phyloP scores from a whole-genome alignment of 108 stramenopile species.

The Pseudonitzschia delicatissima region DNA sequence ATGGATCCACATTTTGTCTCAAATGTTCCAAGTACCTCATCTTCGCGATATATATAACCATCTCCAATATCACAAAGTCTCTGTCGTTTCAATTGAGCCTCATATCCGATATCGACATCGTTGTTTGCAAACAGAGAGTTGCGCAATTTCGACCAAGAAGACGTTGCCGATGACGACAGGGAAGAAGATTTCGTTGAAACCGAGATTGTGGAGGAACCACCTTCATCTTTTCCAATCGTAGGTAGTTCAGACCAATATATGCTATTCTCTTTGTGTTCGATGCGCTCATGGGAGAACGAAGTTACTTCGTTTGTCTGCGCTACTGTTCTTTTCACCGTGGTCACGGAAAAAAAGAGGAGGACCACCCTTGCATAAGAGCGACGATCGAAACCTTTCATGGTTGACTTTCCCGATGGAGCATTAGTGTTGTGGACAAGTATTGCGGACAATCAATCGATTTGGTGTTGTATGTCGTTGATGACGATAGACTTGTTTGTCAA shows the following conservation, averaged over 20 bases:
- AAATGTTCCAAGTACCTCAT: neutral
- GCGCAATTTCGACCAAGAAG: neutral
- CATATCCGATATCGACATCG: neutral
- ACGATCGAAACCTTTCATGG: no score
- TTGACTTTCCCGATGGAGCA: no score
- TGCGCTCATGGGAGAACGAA: neutral
- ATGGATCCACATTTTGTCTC: constrained; percentile 14
- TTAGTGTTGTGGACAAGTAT: no score
- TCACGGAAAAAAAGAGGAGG: neutral
- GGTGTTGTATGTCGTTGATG: no score
- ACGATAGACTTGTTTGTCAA: no score
- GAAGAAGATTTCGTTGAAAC: no score
- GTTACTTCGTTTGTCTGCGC: neutral
- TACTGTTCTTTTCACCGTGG: neutral
- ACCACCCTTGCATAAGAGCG: neutral
- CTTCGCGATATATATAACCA: neutral
- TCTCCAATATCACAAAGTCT: neutral
- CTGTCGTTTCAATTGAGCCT: neutral
- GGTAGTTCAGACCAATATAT: no score
- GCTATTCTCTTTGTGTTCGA: no score
- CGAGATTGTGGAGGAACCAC: no score
- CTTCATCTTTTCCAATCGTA: no score
- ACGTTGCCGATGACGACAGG: neutral
- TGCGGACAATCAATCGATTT: no score
- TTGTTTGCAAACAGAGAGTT: neutral